These are phyloP conservation scores for Capsicum pubescens DNA, from an alignment of 257 asterid species.

Conservation along the genomic window DNA sequence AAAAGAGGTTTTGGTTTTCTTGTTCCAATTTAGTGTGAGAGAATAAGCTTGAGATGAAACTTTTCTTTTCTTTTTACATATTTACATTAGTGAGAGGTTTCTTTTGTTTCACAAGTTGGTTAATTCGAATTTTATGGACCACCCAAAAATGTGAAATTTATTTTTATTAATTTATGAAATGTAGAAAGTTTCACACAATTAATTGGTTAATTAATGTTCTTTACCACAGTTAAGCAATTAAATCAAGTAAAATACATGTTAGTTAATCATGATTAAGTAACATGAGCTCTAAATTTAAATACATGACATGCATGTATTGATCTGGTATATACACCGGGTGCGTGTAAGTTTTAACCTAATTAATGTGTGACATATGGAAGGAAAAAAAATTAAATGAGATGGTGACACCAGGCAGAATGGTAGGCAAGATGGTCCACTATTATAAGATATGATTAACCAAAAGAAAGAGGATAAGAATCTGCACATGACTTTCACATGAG, in stretches of 20 bases:
- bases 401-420: slow-evolving; percentile 35
- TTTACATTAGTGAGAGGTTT: background rate
- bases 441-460: background rate
- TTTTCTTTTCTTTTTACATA: background rate
- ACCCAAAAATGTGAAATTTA: background rate
- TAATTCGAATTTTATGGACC: background rate
- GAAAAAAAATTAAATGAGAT: background rate
- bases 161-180: background rate
- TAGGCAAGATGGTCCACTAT: slow-evolving; percentile 23
- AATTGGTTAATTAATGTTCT: no score
- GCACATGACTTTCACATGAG: slow-evolving; percentile 39
- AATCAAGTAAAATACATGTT: no score
- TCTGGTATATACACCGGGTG: no score
- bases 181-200: background rate
- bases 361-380: no score
- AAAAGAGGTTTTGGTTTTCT: background rate
- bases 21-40: background rate
- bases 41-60: background rate
- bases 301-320: no score
- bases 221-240: no score
- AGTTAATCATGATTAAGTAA: no score
- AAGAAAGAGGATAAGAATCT: slow-evolving; percentile 32
- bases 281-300: no score
- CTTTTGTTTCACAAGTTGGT: background rate
- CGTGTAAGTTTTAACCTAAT: no score